phyloP scores from a whole-genome alignment of 2,329 filamentous ascomycete genomes.

The Periglandula ipomoeae region DNA sequence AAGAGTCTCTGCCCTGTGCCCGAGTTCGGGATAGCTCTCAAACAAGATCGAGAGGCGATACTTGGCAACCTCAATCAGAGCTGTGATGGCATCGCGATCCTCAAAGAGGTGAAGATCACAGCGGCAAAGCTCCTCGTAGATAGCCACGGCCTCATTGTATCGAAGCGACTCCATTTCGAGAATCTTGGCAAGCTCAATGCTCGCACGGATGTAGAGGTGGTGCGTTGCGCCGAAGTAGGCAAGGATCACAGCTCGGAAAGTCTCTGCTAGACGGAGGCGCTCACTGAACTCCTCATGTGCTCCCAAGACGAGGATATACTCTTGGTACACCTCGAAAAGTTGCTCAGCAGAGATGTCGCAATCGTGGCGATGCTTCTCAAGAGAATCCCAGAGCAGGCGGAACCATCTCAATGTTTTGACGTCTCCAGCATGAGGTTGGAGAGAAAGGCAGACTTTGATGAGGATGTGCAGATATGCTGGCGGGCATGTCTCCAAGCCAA shows the following conservation, averaged over 20 bases:
- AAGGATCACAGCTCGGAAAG: constrained; percentile 2
- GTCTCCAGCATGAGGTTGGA: constrained; percentile 4
- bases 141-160: constrained; percentile 6
- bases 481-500: constrained; percentile 7
- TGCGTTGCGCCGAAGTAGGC: constrained; percentile 1
- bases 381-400: constrained; percentile 6
- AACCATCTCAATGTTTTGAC: constrained; percentile 6
- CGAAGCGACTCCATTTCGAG: constrained; percentile 7
- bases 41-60: constrained; percentile 5
- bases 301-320: constrained; percentile 7
- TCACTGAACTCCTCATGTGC: constrained; percentile 6
- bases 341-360: constrained; percentile 7
- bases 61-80: constrained; percentile 6
- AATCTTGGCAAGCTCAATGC: constrained; percentile 9
- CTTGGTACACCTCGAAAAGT: constrained; percentile 8
- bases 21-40: constrained; percentile 7
- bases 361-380: constrained; percentile 9
- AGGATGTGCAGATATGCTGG: constrained; percentile 5
- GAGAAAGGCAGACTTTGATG: constrained; percentile 8
- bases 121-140: constrained; percentile 7
- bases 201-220: constrained; percentile 5
- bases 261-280: constrained; percentile 3
- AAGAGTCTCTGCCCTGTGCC: constrained; percentile 5
- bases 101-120: constrained; percentile 5
- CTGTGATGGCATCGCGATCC: constrained; percentile 1